Percentiles rank a stretch among this genome's conserved stretches.
phyloP scores from a whole-genome alignment of 2,329 filamentous ascomycete species.

The Aspergillus jensenii region DNA sequence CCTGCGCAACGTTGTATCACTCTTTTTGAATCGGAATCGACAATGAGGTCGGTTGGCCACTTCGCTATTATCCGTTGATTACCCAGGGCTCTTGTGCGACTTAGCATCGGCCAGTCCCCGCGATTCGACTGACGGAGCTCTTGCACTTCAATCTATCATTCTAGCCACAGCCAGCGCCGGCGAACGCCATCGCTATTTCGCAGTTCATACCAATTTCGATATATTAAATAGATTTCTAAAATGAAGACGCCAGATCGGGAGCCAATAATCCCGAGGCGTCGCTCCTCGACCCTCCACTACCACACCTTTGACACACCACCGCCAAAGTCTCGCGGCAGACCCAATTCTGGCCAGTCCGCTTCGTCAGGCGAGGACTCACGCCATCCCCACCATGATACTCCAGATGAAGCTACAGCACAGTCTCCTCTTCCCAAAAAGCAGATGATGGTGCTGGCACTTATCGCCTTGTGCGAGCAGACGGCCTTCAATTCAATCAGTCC shows the following conservation, averaged over 20 bases:
- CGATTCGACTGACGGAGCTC: not conserved
- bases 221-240: not conserved
- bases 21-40: not conserved
- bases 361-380: slow-evolving; percentile 36
- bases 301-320: slow-evolving; percentile 50
- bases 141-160: not conserved
- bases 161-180: not conserved
- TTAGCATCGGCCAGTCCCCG: not conserved
- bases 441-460: slow-evolving; percentile 78
- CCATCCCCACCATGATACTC: slow-evolving; percentile 26
- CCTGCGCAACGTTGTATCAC: not conserved
- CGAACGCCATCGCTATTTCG: not conserved
- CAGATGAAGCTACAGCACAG: slow-evolving; percentile 28
- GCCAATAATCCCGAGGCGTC: slow-evolving; percentile 39
- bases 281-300: slow-evolving; percentile 47
- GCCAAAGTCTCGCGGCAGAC: slow-evolving; percentile 47
- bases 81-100: not conserved
- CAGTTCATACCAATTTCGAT: not conserved
- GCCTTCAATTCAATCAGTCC: slow-evolving; percentile 95
- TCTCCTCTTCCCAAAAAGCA: slow-evolving; percentile 81
- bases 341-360: slow-evolving; percentile 42
- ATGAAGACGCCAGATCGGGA: slow-evolving; percentile 32
- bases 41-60: not conserved
- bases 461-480: slow-evolving; percentile 91
- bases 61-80: not conserved